phyloP scores from a whole-genome alignment of 1,284 basidiomycete species.

The Coniferiporia sulphurascens region DNA sequence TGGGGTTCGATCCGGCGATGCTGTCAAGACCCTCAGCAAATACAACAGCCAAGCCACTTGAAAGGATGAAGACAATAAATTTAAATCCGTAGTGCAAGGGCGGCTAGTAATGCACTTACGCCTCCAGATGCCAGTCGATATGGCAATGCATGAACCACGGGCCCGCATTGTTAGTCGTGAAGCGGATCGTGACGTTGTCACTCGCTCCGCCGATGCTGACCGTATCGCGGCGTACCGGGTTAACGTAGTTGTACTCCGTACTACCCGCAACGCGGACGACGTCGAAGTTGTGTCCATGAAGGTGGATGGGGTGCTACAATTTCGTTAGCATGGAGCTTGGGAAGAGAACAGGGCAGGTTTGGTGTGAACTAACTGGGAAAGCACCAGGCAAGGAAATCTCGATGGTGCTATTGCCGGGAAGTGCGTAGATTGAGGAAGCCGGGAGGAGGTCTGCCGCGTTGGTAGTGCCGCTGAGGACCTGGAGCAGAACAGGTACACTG shows the following conservation, averaged over 20 bases:
- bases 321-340: neutral
- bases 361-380: conserved; percentile 22
- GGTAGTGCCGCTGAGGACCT: conserved; percentile 45
- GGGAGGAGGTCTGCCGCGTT: conserved; percentile 42
- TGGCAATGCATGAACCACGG: conserved; percentile 48
- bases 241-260: conserved; percentile 30
- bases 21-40: conserved; percentile 34
- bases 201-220: conserved; percentile 28
- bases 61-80: conserved; percentile 27
- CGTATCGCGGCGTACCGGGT: conserved; percentile 36
- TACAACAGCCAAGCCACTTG: conserved; percentile 37
- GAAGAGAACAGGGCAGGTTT: neutral
- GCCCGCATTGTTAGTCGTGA: conserved; percentile 41
- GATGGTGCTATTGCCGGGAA: conserved; percentile 43
- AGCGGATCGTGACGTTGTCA: conserved; percentile 34
- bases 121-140: conserved; percentile 40
- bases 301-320: neutral
- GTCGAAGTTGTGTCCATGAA: conserved; percentile 25
- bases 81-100: conserved; percentile 34
- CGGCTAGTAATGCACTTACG: conserved; percentile 30
- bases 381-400: conserved; percentile 38
- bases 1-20: conserved; percentile 21
- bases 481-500: conserved; percentile 42
- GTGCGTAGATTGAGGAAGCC: conserved; percentile 36
- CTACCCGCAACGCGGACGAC: conserved; percentile 34